Conservation (phyloP, 148 eudicot genomes). For the Rhododendron ovatum region DNA sequence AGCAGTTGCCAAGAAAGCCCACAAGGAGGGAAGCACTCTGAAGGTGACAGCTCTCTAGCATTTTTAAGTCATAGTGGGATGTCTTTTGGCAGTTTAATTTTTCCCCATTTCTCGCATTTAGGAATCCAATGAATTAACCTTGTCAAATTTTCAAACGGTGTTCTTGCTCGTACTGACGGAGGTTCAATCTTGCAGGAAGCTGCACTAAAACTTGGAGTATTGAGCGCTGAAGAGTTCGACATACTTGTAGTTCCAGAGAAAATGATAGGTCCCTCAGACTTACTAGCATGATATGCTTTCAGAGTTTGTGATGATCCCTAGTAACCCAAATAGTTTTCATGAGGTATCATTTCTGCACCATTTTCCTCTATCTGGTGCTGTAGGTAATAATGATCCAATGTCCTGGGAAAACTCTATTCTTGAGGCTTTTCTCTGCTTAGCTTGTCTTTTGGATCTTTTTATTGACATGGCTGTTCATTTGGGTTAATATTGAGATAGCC, state of each 20-base stretch:
- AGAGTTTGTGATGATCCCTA: neutral
- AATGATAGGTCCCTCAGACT: conserved; percentile 90
- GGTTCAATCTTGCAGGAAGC: conserved; percentile 60
- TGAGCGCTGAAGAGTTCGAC: conserved; percentile 81
- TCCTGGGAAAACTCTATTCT: neutral
- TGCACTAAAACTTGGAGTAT: conserved; percentile 78
- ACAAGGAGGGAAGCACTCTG: conserved; percentile 83
- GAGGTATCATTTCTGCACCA: neutral
- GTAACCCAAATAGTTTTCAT: neutral
- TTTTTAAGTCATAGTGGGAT: neutral
- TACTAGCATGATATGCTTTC: neutral
- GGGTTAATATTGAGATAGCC: conserved; percentile 22
- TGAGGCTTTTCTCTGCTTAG: conserved; percentile 16
- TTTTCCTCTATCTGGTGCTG: neutral
- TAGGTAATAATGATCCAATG: neutral
- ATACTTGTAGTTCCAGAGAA: conserved; percentile 75
- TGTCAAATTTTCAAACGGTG: neutral
- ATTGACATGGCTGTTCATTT: neutral
- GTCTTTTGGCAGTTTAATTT: neutral
- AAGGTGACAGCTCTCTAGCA: conserved; percentile 38
- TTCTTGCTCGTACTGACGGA: neutral
- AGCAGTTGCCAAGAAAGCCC: conserved; percentile 91
- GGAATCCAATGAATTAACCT: neutral
- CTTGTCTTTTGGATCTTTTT: neutral
- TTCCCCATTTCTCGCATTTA: neutral